These are phyloP conservation scores for Phytophthora lateralis DNA, from an alignment of 352 stramenopile genomes.

Conservation along the genomic window DNA sequence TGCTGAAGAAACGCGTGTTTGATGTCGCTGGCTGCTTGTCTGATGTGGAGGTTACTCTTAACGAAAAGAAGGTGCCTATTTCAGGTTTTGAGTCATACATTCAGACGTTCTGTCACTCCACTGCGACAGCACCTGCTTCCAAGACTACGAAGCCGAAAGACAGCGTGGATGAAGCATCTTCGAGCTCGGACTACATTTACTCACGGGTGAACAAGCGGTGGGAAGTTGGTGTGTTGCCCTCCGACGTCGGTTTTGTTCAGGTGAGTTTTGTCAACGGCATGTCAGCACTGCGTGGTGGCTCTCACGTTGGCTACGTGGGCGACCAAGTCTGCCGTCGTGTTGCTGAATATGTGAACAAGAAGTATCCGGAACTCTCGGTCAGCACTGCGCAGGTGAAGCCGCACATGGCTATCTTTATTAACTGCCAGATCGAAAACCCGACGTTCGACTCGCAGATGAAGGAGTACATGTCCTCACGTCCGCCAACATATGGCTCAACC, in stretches of 20 bases:
- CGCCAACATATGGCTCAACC: slow-evolving; percentile 86
- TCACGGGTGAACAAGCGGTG: slow-evolving; percentile 95
- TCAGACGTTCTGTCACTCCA: slow-evolving; percentile 82
- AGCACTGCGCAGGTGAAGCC: slow-evolving; percentile 97
- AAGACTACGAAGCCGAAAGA: slow-evolving; percentile 13
- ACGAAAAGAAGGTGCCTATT: slow-evolving; percentile 86
- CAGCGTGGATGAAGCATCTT: slow-evolving; percentile 64
- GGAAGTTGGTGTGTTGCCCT: slow-evolving; percentile 94
- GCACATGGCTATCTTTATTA: slow-evolving; percentile 98
- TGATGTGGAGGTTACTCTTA: slow-evolving; percentile 93
- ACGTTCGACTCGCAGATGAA: slow-evolving; percentile 99
- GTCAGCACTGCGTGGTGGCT: slow-evolving; percentile 96
- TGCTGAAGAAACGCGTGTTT: slow-evolving; percentile 97
- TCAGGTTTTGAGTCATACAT: slow-evolving; percentile 98
- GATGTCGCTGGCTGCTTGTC: slow-evolving; percentile 98
- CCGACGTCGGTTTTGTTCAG: slow-evolving; percentile 94
- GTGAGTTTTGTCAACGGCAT: slow-evolving; percentile 99
- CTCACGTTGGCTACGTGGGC: slow-evolving; percentile 93
- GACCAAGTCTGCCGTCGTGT: slow-evolving; percentile 89
- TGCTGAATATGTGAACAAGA: slow-evolving; percentile 96
- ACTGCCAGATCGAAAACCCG: slow-evolving; percentile 98
- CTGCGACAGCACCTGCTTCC: slow-evolving; percentile 28
- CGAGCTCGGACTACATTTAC: slow-evolving; percentile 88
- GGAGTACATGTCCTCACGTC: slow-evolving; percentile 96
- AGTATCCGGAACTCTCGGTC: slow-evolving; percentile 93